A percentile compares a stretch with the other conserved stretches of the same genome.
Evolutionary conservation across 1,284 basidiomycete genomes (phyloP).

Genomic region (Cryptococcus sp.): DNA sequence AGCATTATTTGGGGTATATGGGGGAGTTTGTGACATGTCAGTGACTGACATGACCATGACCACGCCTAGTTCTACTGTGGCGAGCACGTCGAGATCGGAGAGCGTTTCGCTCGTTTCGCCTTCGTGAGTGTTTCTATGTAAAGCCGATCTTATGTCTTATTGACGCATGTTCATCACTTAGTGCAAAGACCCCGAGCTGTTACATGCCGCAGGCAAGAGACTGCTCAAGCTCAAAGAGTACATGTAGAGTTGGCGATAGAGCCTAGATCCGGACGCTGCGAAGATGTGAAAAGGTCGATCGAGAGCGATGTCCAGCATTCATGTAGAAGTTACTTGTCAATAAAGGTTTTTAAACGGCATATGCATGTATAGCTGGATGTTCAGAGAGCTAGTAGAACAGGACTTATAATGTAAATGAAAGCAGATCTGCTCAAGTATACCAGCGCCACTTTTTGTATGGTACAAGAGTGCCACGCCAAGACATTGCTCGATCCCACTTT

Average conservation of each 20-base stretch:
- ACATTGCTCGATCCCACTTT: not conserved
- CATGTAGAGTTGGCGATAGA: conserved; percentile 25
- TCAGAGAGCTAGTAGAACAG: not conserved
- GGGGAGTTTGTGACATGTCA: not conserved
- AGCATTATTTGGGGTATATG: conserved; percentile 26
- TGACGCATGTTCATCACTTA: conserved; percentile 6
- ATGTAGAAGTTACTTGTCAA: no score
- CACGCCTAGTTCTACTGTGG: conserved; percentile 76
- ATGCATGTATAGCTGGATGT: not conserved
- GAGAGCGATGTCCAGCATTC: no score
- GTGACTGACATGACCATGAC: not conserved
- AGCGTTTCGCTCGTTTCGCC: conserved; percentile 81
- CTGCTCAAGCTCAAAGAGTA: conserved; percentile 72
- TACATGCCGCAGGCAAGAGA: conserved; percentile 73
- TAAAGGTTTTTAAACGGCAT: no score
- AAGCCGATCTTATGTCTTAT: not conserved
- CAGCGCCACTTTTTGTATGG: not conserved
- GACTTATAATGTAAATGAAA: not conserved
- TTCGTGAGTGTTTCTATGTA: conserved; percentile 57
- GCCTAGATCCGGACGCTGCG: no score
- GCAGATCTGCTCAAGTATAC: not conserved
- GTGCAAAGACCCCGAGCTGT: conserved; percentile 85
- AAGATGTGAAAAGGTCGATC: no score
- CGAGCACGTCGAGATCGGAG: conserved; percentile 79
- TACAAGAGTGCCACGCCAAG: not conserved